Conservation (phyloP, 2,329 filamentous ascomycete genomes). For the Curvularia verruculosa region DNA sequence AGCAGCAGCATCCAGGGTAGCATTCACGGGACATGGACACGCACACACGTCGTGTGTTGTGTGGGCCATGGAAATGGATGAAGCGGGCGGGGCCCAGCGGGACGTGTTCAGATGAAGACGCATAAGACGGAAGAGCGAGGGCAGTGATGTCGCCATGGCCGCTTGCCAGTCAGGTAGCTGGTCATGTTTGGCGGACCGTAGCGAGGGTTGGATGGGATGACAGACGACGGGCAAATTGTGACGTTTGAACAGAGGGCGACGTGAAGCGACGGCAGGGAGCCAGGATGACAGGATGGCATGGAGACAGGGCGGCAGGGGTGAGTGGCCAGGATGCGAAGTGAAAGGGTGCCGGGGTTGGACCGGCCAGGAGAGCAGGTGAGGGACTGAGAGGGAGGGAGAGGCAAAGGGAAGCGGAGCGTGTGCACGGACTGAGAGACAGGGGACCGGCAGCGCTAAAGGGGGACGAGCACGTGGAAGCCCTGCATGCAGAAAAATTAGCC, state of each 20-base stretch:
- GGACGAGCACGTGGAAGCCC: constrained; percentile 36
- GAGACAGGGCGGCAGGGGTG: not conserved
- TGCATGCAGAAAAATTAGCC: constrained; percentile 21
- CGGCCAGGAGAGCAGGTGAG: constrained; percentile 5
- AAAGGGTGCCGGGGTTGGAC: not conserved
- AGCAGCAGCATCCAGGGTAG: no score
- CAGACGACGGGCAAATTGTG: constrained; percentile 25
- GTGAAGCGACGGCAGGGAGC: constrained; percentile 23
- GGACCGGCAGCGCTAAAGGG: constrained; percentile 17
- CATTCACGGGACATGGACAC: not conserved
- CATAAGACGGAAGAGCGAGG: constrained; percentile 16
- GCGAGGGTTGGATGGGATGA: constrained; percentile 19
- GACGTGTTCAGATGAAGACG: constrained; percentile 14
- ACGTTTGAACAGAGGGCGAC: constrained; percentile 27
- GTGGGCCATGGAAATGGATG: not conserved
- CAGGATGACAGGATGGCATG: not conserved
- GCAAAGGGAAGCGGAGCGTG: no score
- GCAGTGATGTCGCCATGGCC: constrained; percentile 21
- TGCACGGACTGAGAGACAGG: constrained; percentile 6
- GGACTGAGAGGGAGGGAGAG: no score
- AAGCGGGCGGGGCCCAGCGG: constrained; percentile 19
- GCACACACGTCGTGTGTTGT: no score
- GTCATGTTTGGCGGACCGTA: constrained; percentile 24
- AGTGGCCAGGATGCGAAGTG: no score
- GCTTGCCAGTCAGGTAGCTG: constrained; percentile 15